A percentile compares a stretch with the other conserved stretches of the same genome.
Conservation (phyloP, 345 rosid genomes). For the Boechera divaricarpa region DNA sequence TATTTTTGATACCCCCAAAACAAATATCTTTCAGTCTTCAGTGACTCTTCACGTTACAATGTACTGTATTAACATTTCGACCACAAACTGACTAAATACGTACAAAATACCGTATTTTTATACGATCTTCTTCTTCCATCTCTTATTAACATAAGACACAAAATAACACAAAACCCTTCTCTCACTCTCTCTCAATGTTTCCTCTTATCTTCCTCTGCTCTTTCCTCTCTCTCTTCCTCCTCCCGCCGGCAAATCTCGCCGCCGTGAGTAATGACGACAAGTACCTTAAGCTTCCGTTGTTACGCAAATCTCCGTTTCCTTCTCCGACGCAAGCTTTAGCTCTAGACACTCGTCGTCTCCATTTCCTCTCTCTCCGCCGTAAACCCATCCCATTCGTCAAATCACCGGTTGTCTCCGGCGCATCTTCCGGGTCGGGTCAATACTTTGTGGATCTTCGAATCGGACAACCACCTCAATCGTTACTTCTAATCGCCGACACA, state of each 20-base stretch:
- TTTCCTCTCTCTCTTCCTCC: slow-evolving; percentile 26
- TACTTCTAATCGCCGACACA: slow-evolving; percentile 78
- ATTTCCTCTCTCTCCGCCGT: slow-evolving; percentile 46
- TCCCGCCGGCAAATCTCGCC: slow-evolving; percentile 40
- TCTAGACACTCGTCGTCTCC: slow-evolving; percentile 57
- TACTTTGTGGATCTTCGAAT: slow-evolving; percentile 75
- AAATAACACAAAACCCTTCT: not conserved
- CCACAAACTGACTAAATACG: slow-evolving; percentile 35
- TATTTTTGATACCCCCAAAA: slow-evolving; percentile 24
- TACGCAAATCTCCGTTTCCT: slow-evolving; percentile 54
- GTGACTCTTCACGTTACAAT: slow-evolving; percentile 31
- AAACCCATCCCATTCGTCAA: slow-evolving; percentile 41
- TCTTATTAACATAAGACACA: slow-evolving; percentile 19
- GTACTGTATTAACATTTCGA: slow-evolving; percentile 27
- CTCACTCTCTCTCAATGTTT: slow-evolving; percentile 20
- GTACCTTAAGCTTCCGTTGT: slow-evolving; percentile 71
- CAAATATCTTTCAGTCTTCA: slow-evolving; percentile 34
- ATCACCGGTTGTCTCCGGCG: slow-evolving; percentile 77
- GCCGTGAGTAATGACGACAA: slow-evolving; percentile 32
- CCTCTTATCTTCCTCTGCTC: slow-evolving; percentile 1
- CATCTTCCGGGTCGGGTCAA: slow-evolving; percentile 81
- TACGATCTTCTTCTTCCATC: slow-evolving; percentile 31
- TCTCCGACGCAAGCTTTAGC: slow-evolving; percentile 53
- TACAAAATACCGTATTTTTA: slow-evolving; percentile 31
- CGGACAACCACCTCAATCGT: slow-evolving; percentile 80